Conservation (phyloP, 75 land plant species). For the Pinus albicaulis region DNA sequence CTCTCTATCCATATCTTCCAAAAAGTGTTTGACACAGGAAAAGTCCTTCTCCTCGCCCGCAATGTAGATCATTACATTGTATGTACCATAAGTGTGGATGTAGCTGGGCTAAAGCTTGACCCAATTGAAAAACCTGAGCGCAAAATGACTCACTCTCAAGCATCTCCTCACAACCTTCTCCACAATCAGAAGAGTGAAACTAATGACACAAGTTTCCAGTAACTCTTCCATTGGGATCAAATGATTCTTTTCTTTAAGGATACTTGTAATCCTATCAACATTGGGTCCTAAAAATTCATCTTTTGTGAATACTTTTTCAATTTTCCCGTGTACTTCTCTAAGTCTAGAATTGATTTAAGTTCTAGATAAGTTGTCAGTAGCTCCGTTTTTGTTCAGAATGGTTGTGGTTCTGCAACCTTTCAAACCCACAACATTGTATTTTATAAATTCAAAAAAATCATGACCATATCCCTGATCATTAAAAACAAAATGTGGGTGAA, state of each 20-base stretch:
- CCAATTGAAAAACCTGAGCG: slow-evolving; percentile 44
- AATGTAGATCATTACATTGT: slow-evolving; percentile 43
- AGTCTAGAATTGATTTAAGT: background rate
- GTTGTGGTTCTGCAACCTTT: background rate
- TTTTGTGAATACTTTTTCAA: background rate
- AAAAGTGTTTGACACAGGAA: slow-evolving; percentile 27
- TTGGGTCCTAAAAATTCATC: slow-evolving; percentile 32
- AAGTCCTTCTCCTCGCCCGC: slow-evolving; percentile 47
- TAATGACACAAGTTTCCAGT: slow-evolving; percentile 19
- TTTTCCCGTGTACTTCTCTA: background rate
- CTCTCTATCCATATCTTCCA: slow-evolving; percentile 35
- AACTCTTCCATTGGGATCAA: slow-evolving; percentile 33
- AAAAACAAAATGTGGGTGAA: background rate
- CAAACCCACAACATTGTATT: background rate
- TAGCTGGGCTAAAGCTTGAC: slow-evolving; percentile 24
- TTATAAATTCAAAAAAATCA: background rate
- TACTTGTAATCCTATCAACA: slow-evolving; percentile 30
- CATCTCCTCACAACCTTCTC: slow-evolving; percentile 50
- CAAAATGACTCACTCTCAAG: slow-evolving; percentile 38
- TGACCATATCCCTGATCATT: background rate
- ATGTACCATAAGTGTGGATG: slow-evolving; percentile 32
- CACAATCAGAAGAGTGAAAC: slow-evolving; percentile 24
- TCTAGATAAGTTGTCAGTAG: background rate
- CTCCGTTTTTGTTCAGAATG: background rate
- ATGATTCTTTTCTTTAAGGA: slow-evolving; percentile 18